A percentile compares a stretch with the other conserved stretches of the same genome.
Evolutionary conservation across 2,329 filamentous ascomycete genomes (phyloP).

Genomic region (Fusarium pininemorale): DNA sequence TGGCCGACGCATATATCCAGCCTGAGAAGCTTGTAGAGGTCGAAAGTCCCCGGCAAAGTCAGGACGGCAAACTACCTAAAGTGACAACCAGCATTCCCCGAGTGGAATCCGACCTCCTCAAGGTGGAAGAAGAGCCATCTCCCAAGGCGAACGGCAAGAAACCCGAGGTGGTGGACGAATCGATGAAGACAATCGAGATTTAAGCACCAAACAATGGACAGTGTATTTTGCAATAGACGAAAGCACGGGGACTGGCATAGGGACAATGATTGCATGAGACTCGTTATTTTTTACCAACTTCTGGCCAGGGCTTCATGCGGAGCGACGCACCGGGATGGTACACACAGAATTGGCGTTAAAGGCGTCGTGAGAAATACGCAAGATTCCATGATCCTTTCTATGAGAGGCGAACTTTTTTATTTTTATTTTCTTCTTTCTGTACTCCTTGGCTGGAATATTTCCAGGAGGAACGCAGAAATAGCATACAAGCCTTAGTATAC

Average conservation of each 20-base stretch:
- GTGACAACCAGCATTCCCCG: slow-evolving; percentile 47
- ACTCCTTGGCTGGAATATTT: neutral
- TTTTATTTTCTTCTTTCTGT: slow-evolving; percentile 17
- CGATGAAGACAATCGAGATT: slow-evolving; percentile 71
- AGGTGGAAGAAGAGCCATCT: slow-evolving; percentile 34
- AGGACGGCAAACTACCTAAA: slow-evolving; percentile 50
- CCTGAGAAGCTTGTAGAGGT: slow-evolving; percentile 65
- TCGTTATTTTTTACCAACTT: slow-evolving; percentile 46
- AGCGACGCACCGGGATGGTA: slow-evolving; percentile 36
- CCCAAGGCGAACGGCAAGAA: slow-evolving; percentile 54
- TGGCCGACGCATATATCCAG: slow-evolving; percentile 50
- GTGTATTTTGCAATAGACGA: slow-evolving; percentile 35
- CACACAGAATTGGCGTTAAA: slow-evolving; percentile 41
- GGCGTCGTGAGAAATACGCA: slow-evolving; percentile 42
- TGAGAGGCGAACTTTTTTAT: slow-evolving; percentile 15
- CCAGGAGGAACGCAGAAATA: slow-evolving; percentile 15
- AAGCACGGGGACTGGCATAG: slow-evolving; percentile 40
- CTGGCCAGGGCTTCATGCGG: slow-evolving; percentile 47
- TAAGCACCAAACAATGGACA: slow-evolving; percentile 42
- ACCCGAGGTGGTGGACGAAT: slow-evolving; percentile 56
- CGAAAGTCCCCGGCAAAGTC: slow-evolving; percentile 61
- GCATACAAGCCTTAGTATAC: slow-evolving; percentile 34
- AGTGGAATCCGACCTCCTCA: slow-evolving; percentile 49
- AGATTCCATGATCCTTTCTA: slow-evolving; percentile 34
- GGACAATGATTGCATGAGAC: slow-evolving; percentile 42